These are phyloP conservation scores for Pseudogymnoascus sp. DNA, from an alignment of 2,329 filamentous ascomycete species.

Conservation along the genomic window DNA sequence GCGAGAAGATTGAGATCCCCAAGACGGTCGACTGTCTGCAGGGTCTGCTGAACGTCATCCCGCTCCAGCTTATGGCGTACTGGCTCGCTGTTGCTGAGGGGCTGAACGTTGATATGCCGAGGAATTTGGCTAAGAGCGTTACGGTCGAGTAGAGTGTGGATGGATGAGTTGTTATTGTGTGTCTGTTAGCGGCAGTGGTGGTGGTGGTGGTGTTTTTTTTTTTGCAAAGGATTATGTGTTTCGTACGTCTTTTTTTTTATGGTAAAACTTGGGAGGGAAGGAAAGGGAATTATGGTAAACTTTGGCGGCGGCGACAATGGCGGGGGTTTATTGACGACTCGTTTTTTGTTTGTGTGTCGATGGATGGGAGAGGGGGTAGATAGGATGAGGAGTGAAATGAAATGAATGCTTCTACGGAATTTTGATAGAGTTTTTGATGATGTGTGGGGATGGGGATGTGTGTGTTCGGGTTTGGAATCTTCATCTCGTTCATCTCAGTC, in stretches of 20 bases:
- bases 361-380: not conserved
- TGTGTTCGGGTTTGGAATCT: not conserved
- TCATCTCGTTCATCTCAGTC: too few relatives aligned
- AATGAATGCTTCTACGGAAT: not conserved
- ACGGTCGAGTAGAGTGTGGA: constrained; percentile 97
- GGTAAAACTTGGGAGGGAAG: not conserved
- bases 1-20: constrained; percentile 95
- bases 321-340: not conserved
- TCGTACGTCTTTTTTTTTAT: not conserved
- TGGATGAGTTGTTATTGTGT: not conserved
- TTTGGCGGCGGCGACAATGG: not conserved
- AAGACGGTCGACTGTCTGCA: constrained; percentile 92
- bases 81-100: constrained; percentile 96
- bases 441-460: not conserved
- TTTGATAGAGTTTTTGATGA: not conserved
- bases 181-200: not conserved
- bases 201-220: not conserved
- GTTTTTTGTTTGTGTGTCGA: not conserved
- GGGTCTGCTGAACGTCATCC: constrained; percentile 95
- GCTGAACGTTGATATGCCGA: constrained; percentile 95
- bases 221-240: not conserved
- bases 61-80: constrained; percentile 95
- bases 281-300: not conserved
- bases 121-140: constrained; percentile 97
- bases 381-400: not conserved